These are phyloP conservation scores for Eimeria tenella DNA, from an alignment of 169 alveolate species.

Conservation along the genomic window DNA sequence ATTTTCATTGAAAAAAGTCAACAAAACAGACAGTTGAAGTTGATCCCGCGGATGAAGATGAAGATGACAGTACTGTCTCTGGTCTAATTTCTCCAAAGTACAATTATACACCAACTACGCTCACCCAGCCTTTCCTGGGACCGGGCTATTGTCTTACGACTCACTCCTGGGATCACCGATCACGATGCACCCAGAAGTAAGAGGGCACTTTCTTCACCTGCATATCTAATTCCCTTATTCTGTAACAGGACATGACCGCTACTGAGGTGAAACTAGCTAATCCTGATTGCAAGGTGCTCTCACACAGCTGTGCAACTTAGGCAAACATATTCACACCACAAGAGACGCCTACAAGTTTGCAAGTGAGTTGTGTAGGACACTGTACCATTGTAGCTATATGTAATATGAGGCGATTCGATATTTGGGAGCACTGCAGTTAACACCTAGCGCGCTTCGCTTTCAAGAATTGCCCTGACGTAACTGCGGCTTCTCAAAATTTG, in stretches of 20 bases:
- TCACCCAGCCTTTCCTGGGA: constrained; percentile 39
- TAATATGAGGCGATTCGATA: background rate
- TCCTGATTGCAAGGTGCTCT: background rate
- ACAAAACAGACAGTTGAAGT: constrained; percentile 53
- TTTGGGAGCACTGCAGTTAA: constrained; percentile 1
- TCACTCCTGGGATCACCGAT: constrained; percentile 33
- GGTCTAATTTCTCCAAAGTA: no score
- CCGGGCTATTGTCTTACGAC: constrained; percentile 55
- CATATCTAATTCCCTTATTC: background rate
- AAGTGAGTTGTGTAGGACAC: constrained; percentile 3
- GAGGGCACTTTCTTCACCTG: background rate
- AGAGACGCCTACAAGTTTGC: constrained; percentile 28
- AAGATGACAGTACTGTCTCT: constrained; percentile 24
- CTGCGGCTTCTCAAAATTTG: background rate
- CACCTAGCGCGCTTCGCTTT: constrained; percentile 46
- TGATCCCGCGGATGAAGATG: constrained; percentile 65
- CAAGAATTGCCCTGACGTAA: background rate
- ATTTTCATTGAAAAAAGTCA: background rate
- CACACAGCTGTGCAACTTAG: background rate
- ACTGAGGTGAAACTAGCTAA: background rate
- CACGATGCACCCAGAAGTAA: constrained; percentile 57
- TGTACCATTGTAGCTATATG: background rate
- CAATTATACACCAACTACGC: background rate
- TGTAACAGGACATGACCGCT: constrained; percentile 25
- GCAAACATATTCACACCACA: constrained; percentile 51